Base-by-base conservation (phyloP, 768 basidiomycete genomes). In the Amanita brunnescens region DNA sequence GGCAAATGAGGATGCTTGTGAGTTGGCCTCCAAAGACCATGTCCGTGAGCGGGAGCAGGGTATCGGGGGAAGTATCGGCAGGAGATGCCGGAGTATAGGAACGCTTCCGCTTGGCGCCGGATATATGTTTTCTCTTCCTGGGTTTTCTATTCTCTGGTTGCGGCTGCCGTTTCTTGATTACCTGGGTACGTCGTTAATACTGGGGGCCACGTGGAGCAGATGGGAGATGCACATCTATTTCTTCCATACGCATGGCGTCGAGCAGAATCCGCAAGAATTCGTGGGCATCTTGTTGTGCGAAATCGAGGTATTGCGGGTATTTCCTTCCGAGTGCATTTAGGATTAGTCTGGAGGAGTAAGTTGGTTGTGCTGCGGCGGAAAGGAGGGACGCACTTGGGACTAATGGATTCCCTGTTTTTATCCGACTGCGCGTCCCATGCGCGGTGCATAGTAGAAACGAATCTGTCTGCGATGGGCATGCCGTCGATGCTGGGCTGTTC, bases 211-310 rank as follows among this genome's bases (percentile, higher is more conserved):
- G 26, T 21, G 21, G 30, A 16, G 24, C 2, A 55, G 18, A 46
- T 23, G 21, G 35, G 33, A 12, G 23, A 65, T 83, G 55, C 60
- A 90, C 88, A 62, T 98, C 94, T 46, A 82, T 71, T 65, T 97
- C 93, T 63, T 97, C 94, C 91, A 94, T 94, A 48, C 90, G 80
- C 76, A 94, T 87, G 16, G 84, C 87, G 63, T 96, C 94, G 34
- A 96, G 71, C 53, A 97, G 72, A 56, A 93, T 92, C 30, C 90
- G 77, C 21, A 97, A 68, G 55, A 95, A 85, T 69, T 98, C 94
- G 64, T 96, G 94, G 20, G 93, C 91, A 61, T 98, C 94, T 65
- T 96, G 94, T 65, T 98, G 94, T 6, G 87, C 82, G 64, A 93
- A 94, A 61, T 94, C 93, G 40, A 89, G 80, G 60, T 96, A 98